Evolutionary conservation across 352 stramenopile genomes (phyloP).

Genomic region (Thraustochytrium aureum): DNA sequence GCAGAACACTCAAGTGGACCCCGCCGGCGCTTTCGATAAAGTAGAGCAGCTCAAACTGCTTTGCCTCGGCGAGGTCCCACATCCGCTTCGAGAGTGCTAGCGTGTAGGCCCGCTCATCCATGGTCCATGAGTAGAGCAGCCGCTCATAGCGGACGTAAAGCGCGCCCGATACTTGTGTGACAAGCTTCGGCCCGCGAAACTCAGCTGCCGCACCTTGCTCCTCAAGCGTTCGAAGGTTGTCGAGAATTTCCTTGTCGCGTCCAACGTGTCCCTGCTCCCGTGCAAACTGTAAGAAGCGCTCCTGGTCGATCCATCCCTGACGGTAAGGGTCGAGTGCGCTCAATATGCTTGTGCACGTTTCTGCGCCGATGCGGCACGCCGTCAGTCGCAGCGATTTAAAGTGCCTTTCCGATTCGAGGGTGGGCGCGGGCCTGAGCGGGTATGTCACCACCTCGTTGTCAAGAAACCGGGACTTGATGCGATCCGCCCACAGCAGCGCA

Average conservation of each 20-base stretch:
- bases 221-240: not conserved
- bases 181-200: not conserved
- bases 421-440: constrained; percentile 7
- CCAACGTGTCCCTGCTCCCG: not conserved
- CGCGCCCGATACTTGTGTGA: not conserved
- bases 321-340: not conserved
- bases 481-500: not conserved
- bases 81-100: not conserved
- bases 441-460: constrained; percentile 19
- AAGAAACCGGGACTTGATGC: constrained; percentile 13
- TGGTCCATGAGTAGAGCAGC: constrained; percentile 24
- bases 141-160: constrained; percentile 29
- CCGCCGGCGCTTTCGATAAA: not conserved
- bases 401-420: not conserved
- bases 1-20: not conserved
- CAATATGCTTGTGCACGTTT: not conserved
- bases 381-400: constrained; percentile 1
- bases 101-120: not conserved
- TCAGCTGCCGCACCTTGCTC: not conserved
- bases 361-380: constrained; percentile 9
- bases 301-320: not conserved
- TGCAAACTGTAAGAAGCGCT: not conserved
- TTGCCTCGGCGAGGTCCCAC: not conserved
- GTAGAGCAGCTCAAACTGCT: constrained; percentile 24
- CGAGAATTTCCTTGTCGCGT: not conserved